Evolutionary conservation across 768 basidiomycete genomes (phyloP), one percentile per base, ranked within the genome.

Genomic region (Pisolithus albus): DNA sequence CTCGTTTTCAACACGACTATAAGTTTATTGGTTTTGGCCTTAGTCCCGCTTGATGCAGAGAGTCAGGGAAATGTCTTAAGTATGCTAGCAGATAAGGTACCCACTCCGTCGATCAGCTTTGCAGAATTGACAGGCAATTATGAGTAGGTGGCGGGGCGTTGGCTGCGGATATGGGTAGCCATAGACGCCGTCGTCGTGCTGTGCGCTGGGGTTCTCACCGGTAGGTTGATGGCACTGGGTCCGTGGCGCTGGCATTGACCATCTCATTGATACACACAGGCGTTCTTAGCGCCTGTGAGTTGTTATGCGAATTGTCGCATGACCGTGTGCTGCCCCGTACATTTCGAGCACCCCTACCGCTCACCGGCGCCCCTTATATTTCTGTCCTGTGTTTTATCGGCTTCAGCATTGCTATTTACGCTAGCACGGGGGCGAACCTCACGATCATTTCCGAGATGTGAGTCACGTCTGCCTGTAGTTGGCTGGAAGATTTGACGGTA

Each of bases 111-210:
- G 6, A 28, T 49, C 5, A 10, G 34, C 23, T 19, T 26, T 18
- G 37, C 21, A 36, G 32, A 21, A 50, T 46, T 36, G 46, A 8
- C 16, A 18, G 51, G 52, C 38, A 38, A 43, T 18, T 49, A 21
- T 24, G n/a, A 21, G 11, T 52, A 83, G 83, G 72, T 71, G 1
- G 81, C 76, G 0, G 83, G 83, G 1, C 67, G 61, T 13, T 87
- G 84, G 84, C 59, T 89, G 21, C 70, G 83, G 15, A 73, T 72
- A 11, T 79, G 78, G 73, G 70, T 86, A 10, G 83, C 81, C 1
- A 72, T 79, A 0, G 86, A 90, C 56, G 83, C 85, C 3, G 73
- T 83, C 42, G 62, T 84, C n/a, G 86, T 88, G 13, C 73, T 89
- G 2, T 84, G 81, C 51, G 86, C 83, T 2, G 85, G 84, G 1